phyloP scores from a whole-genome alignment of 768 basidiomycete genomes.

The Cubamyces lactineus region DNA sequence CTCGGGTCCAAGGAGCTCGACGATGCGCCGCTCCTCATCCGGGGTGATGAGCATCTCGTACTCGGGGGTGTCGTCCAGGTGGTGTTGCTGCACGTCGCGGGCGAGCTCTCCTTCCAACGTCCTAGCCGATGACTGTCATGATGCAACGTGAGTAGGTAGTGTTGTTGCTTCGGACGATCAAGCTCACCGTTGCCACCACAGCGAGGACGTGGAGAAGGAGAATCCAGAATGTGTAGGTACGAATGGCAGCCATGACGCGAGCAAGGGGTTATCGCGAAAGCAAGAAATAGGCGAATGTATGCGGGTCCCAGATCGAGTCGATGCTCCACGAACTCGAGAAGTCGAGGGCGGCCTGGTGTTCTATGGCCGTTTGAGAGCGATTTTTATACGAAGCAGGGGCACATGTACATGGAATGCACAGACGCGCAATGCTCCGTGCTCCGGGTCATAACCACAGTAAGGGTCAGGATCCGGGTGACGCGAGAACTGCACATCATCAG shows the following conservation, averaged over 20 bases:
- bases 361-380: too few relatives aligned
- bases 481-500: too few relatives aligned
- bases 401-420: too few relatives aligned
- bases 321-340: too few relatives aligned
- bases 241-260: neutral
- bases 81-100: neutral
- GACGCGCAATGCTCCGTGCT: too few relatives aligned
- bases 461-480: too few relatives aligned
- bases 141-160: neutral
- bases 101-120: neutral
- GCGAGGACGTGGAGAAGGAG: conserved; percentile 1
- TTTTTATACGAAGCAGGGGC: too few relatives aligned
- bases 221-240: neutral
- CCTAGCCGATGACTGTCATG: neutral
- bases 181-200: neutral
- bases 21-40: conserved; percentile 17
- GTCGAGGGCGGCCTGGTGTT: too few relatives aligned
- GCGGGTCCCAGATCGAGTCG: neutral
- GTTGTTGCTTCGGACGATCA: neutral
- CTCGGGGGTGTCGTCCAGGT: neutral
- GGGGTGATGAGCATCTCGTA: conserved; percentile 8
- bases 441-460: too few relatives aligned
- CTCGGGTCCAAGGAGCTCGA: conserved; percentile 15
- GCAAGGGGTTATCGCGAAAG: neutral
- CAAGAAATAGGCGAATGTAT: neutral